These are phyloP conservation scores for Xerocomus nothofagi DNA, from an alignment of 1,284 basidiomycete species.

Conservation along the genomic window DNA sequence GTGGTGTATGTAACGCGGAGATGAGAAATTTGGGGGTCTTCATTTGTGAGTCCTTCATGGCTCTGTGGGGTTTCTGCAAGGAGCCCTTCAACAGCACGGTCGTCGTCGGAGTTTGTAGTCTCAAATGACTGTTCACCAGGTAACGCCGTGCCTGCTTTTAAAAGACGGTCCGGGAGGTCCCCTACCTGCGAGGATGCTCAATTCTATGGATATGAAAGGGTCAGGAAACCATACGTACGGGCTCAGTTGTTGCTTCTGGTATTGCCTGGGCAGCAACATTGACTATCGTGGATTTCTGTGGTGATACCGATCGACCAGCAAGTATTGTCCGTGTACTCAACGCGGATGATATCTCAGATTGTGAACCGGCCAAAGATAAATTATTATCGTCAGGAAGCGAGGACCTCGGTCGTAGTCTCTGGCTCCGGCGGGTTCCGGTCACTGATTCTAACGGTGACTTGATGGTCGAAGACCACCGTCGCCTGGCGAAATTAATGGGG, in stretches of 20 bases:
- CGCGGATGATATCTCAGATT: slow-evolving; percentile 33
- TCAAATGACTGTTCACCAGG: slow-evolving; percentile 36
- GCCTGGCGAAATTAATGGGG: slow-evolving; percentile 53
- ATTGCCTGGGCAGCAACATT: slow-evolving; percentile 22
- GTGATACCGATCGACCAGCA: slow-evolving; percentile 37
- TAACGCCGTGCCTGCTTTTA: slow-evolving; percentile 31
- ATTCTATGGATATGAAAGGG: slow-evolving; percentile 35
- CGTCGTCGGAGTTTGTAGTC: slow-evolving; percentile 39
- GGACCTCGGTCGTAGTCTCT: slow-evolving; percentile 36
- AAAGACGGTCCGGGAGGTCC: slow-evolving; percentile 25
- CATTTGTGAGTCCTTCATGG: slow-evolving; percentile 32
- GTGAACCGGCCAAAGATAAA: slow-evolving; percentile 31
- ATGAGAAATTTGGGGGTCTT: slow-evolving; percentile 38
- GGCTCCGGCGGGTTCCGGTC: slow-evolving; percentile 34
- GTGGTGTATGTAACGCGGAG: slow-evolving; percentile 39
- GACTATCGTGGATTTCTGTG: slow-evolving; percentile 31
- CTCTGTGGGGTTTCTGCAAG: slow-evolving; percentile 35
- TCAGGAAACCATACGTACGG: slow-evolving; percentile 33
- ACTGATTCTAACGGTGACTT: slow-evolving; percentile 35
- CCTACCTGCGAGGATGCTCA: slow-evolving; percentile 35
- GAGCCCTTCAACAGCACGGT: slow-evolving; percentile 35
- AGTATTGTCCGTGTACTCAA: slow-evolving; percentile 35
- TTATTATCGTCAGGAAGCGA: slow-evolving; percentile 34
- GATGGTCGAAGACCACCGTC: slow-evolving; percentile 47
- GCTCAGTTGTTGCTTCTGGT: slow-evolving; percentile 31